phyloP scores from a whole-genome alignment of 2,329 filamentous ascomycete species.

The Alternaria triticina region DNA sequence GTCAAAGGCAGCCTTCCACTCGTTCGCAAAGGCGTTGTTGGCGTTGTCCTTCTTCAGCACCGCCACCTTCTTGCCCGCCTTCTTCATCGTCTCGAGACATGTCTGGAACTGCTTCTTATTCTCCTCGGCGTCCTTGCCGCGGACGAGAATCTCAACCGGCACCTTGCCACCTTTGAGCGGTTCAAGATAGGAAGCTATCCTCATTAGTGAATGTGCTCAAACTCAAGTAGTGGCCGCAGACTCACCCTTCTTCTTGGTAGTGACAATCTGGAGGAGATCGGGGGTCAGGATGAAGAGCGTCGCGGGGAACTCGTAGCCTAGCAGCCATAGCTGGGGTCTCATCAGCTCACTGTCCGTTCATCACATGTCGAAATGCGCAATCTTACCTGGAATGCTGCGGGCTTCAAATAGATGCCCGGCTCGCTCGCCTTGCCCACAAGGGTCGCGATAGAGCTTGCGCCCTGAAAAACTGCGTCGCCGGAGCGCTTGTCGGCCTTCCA shows the following conservation, averaged over 20 bases:
- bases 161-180: slow-evolving; percentile 90
- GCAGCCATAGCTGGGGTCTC: slow-evolving; percentile 81
- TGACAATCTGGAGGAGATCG: slow-evolving; percentile 89
- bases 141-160: slow-evolving; percentile 87
- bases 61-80: slow-evolving; percentile 89
- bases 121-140: slow-evolving; percentile 88
- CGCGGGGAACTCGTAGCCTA: slow-evolving; percentile 97
- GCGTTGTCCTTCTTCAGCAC: slow-evolving; percentile 84
- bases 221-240: not conserved
- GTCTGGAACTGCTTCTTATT: slow-evolving; percentile 90
- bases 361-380: not conserved
- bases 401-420: slow-evolving; percentile 86
- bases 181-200: slow-evolving; percentile 86
- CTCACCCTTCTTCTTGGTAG: slow-evolving; percentile 94
- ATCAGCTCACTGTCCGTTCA: slow-evolving; percentile 28
- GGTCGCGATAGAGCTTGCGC: slow-evolving; percentile 84
- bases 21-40: slow-evolving; percentile 87
- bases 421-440: slow-evolving; percentile 92
- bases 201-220: too few species aligned
- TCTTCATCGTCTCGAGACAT: slow-evolving; percentile 85
- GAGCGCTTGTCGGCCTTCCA: slow-evolving; percentile 97
- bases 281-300: slow-evolving; percentile 91
- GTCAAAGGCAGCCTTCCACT: slow-evolving; percentile 87
- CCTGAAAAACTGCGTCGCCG: slow-evolving; percentile 83
- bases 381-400: slow-evolving; percentile 91